Evolutionary conservation across 495 filamentous ascomycete genomes (phyloP).

Genomic region (Podospora comata): DNA sequence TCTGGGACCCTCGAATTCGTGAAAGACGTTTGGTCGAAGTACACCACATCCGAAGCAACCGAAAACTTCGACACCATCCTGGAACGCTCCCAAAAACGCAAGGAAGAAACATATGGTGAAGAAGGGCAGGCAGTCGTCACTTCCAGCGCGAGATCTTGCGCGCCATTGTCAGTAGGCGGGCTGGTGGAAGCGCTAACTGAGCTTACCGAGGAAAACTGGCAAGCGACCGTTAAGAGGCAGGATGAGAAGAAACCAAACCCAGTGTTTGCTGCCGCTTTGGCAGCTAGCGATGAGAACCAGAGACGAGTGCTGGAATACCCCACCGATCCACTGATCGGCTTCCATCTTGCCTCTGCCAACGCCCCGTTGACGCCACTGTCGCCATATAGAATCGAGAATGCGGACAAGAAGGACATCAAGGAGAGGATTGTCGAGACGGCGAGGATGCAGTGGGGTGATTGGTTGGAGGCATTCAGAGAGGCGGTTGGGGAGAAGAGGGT

Average conservation of each 20-base stretch:
- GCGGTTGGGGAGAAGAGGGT: constrained; percentile 23
- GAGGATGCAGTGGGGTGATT: constrained; percentile 32
- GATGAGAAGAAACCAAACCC: constrained; percentile 33
- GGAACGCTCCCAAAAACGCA: constrained; percentile 14
- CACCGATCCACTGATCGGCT: constrained; percentile 45
- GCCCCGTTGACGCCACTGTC: constrained; percentile 21
- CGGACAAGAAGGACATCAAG: background rate
- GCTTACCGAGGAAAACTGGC: constrained; percentile 37
- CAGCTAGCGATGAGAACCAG: background rate
- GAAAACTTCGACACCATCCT: background rate
- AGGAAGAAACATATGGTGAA: constrained; percentile 20
- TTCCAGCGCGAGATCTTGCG: constrained; percentile 9
- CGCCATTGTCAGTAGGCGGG: constrained; percentile 19
- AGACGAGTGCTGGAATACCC: constrained; percentile 37
- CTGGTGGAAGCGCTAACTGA: constrained; percentile 18
- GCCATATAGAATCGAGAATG: constrained; percentile 4
- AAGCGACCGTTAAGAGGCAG: constrained; percentile 27
- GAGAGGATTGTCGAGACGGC: constrained; percentile 22
- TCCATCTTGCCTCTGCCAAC: constrained; percentile 40
- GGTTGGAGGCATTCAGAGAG: constrained; percentile 34
- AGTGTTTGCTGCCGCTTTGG: constrained; percentile 26
- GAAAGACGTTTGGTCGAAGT: constrained; percentile 31
- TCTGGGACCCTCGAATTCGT: constrained; percentile 34
- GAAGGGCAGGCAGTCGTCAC: constrained; percentile 6
- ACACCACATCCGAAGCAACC: constrained; percentile 11